Evolutionary conservation across 495 filamentous ascomycete species (phyloP).

Genomic region (Symbiotaphrina buchneri): DNA sequence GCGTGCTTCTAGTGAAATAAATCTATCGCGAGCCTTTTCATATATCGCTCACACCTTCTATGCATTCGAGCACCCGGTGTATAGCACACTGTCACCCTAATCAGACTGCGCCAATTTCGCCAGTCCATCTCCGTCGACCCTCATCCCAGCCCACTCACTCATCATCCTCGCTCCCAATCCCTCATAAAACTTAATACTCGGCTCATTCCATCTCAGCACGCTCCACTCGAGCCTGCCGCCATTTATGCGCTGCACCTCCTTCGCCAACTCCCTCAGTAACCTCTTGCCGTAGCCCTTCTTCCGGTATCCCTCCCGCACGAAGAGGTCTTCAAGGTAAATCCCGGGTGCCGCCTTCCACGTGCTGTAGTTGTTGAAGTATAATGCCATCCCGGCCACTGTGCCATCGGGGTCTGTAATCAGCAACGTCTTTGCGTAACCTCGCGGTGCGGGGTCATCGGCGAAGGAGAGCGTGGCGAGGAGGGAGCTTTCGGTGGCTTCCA

Average conservation of each 20-base stretch:
- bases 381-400: conserved; percentile 28
- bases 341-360: conserved; percentile 77
- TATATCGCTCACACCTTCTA: no score
- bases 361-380: conserved; percentile 53
- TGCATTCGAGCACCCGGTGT: no score
- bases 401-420: conserved; percentile 12
- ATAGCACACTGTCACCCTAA: conserved; percentile 2
- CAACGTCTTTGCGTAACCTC: conserved; percentile 18
- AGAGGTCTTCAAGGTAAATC: conserved; percentile 89
- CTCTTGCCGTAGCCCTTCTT: conserved; percentile 58
- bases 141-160: conserved; percentile 83
- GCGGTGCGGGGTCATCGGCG: conserved; percentile 10
- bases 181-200: conserved; percentile 72
- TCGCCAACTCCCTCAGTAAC: conserved; percentile 54
- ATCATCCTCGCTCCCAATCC: conserved; percentile 57
- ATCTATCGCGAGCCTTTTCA: no score
- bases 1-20: no score
- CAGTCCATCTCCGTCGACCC: conserved; percentile 56
- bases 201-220: conserved; percentile 81
- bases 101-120: conserved; percentile 28
- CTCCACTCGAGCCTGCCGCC: conserved; percentile 79
- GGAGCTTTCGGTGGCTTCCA: conserved; percentile 53
- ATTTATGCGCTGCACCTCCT: conserved; percentile 44
- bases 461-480: conserved; percentile 66
- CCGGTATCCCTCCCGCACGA: conserved; percentile 46